Evolutionary conservation across 129 eudicot species (phyloP).

Genomic region (Flaveria trinervia): DNA sequence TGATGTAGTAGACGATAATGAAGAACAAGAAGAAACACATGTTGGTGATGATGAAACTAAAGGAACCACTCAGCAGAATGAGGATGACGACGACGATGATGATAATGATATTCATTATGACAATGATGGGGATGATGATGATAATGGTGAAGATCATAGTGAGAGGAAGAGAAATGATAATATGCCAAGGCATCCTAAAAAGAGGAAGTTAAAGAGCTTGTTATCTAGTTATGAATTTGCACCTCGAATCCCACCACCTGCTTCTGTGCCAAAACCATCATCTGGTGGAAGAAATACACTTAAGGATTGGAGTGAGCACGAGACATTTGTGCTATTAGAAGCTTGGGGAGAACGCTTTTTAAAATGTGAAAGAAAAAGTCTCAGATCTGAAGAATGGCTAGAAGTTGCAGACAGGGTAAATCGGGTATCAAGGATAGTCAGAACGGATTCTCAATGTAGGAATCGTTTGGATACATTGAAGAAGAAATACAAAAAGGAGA

Average conservation of each 20-base stretch:
- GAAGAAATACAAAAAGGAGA: constrained; percentile 92
- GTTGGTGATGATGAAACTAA: constrained; percentile 37
- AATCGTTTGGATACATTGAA: constrained; percentile 86
- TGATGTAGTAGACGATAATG: constrained; percentile 36
- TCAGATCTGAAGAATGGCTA: constrained; percentile 82
- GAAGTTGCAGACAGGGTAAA: constrained; percentile 82
- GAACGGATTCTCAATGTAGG: constrained; percentile 82
- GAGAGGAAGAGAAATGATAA: too few species aligned
- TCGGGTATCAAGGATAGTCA: constrained; percentile 61
- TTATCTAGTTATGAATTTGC: constrained; percentile 76
- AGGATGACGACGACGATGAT: constrained; percentile 34
- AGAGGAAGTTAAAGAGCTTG: constrained; percentile 76
- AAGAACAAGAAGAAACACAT: constrained; percentile 25
- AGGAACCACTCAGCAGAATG: constrained; percentile 38
- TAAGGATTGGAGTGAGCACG: constrained; percentile 83
- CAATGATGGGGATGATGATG: constrained; percentile 30
- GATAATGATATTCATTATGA: constrained; percentile 26
- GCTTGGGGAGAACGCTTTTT: constrained; percentile 90
- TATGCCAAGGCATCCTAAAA: constrained; percentile 64
- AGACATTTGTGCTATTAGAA: constrained; percentile 66
- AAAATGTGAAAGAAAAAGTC: constrained; percentile 76
- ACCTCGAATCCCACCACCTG: constrained; percentile 68
- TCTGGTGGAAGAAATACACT: constrained; percentile 67
- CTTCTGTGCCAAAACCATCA: constrained; percentile 48
- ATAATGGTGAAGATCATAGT: background rate